Evolutionary conservation across 176 grass and related monocot species (phyloP), one percentile per base, ranked within the genome.

Genomic region (Musa itinerans): DNA sequence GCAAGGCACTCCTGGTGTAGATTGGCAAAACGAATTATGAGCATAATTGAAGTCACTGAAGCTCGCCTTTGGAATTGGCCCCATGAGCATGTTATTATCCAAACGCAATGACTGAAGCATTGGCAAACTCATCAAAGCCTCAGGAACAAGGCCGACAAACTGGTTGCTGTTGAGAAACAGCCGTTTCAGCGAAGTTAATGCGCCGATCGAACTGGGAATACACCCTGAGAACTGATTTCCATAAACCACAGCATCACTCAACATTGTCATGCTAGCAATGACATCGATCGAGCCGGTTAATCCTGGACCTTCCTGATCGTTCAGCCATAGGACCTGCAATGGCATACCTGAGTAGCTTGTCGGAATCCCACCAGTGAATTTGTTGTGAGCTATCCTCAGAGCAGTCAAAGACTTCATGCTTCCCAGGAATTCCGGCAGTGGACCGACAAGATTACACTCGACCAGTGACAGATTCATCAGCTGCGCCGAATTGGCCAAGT

Each of bases 321-420:
- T 98, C 53, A 98, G 90, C 95, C 88, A 82, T 29, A 98, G 88
- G n/a, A 54, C 78, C 71, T 89, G 84, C 12, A 98, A 12, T 49
- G 1, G 74, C 15, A 90, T 86, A 2, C 24, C 70, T 0, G 85
- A 48, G 74, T 85, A 82, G 72, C 29, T 54, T 10, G 43, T 19
- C 0, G 95, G 95, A 78, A 98, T 82, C 0, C 63, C 63, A 23
- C 90, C 84, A 15, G 78, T 56, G 59, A 98, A 83, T 14, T 11
- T 24, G 82, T 98, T 98, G 80, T 98, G 91, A 58, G 95, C 64
- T 61, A 98, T 83, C 7, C 59, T 49, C 73, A 98, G 84, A 9
- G 50, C 65, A 54, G 74, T 79, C 15, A 98, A 88, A 24, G 71
- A 83, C n/a, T 3, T 54, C 76, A 98, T 82, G 0, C 0, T 4